A percentile compares a stretch with the other conserved stretches of the same genome.
These are phyloP conservation scores for Lachnum nothofagi DNA, from an alignment of 2,329 filamentous ascomycete genomes.

Conservation along the genomic window DNA sequence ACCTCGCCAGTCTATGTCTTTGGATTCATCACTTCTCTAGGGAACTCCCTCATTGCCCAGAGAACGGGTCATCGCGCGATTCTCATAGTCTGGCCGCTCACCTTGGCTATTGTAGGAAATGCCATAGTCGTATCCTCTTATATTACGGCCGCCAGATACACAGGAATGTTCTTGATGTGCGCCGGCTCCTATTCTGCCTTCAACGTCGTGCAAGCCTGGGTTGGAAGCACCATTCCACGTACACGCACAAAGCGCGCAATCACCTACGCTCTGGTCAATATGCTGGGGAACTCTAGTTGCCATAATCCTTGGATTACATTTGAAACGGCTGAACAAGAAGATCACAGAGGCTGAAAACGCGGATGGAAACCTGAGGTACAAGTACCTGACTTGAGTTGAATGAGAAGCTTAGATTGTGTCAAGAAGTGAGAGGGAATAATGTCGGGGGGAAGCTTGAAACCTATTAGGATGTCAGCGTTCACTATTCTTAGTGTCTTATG, in stretches of 20 bases:
- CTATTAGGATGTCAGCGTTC: no score
- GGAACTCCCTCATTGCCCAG: conserved; percentile 51
- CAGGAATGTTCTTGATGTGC: conserved; percentile 57
- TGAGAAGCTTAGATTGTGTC: no score
- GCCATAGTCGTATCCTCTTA: conserved; percentile 50
- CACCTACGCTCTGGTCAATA: conserved; percentile 35
- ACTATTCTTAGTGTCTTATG: no score
- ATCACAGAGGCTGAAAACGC: conserved; percentile 3
- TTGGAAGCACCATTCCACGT: conserved; percentile 32
- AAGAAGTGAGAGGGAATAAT: no score
- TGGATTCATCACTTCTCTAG: conserved; percentile 49
- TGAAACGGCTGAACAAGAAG: not conserved
- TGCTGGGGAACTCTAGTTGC: conserved; percentile 5
- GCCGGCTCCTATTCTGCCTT: conserved; percentile 13
- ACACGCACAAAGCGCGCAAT: conserved; percentile 36
- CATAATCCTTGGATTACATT: conserved; percentile 3
- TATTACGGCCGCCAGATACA: conserved; percentile 49
- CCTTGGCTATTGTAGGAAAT: conserved; percentile 49
- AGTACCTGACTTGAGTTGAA: not conserved
- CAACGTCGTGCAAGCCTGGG: conserved; percentile 16
- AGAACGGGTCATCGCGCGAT: conserved; percentile 50
- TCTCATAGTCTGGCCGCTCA: conserved; percentile 50
- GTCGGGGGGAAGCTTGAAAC: no score
- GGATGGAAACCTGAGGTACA: conserved; percentile 1
- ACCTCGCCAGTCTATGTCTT: conserved; percentile 55